phyloP scores from a whole-genome alignment of 345 rosid species.

The Corchorus olitorius region DNA sequence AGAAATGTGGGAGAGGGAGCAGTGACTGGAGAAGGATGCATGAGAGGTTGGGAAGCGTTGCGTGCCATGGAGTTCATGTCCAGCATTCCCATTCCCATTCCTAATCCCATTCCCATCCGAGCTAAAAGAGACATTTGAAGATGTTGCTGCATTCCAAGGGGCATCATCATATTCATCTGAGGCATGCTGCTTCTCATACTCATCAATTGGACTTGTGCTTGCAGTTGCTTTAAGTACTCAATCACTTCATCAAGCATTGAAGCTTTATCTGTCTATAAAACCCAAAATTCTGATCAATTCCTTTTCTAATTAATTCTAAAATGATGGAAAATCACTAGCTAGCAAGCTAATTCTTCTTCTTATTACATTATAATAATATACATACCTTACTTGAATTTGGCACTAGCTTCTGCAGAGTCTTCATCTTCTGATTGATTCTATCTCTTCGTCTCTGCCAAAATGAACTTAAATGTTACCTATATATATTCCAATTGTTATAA shows the following conservation, averaged over 20 bases:
- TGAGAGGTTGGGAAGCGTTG: conserved; percentile 27
- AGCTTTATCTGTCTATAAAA: conserved; percentile 81
- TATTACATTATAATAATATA: conserved; percentile 20
- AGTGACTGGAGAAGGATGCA: conserved; percentile 29
- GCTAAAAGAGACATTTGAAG: conserved; percentile 79
- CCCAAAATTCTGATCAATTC: not conserved
- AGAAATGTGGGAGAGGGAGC: conserved; percentile 18
- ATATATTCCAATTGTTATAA: not conserved
- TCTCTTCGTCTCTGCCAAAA: conserved; percentile 85
- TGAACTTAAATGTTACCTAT: not conserved
- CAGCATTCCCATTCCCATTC: conserved; percentile 70
- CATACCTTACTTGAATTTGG: conserved; percentile 95
- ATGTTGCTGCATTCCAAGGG: conserved; percentile 77
- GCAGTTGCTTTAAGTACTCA: conserved; percentile 83
- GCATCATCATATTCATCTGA: conserved; percentile 75
- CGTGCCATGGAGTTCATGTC: conserved; percentile 27
- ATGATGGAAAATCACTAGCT: conserved; percentile 18
- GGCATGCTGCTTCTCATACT: conserved; percentile 59
- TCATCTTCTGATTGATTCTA: conserved; percentile 91
- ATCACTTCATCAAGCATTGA: conserved; percentile 97
- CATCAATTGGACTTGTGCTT: conserved; percentile 83
- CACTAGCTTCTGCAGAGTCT: conserved; percentile 86
- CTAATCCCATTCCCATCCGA: conserved; percentile 52
- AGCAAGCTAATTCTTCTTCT: too few species aligned
- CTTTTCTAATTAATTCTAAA: not conserved